Percentiles rank a stretch among this genome's conserved stretches.
Evolutionary conservation across 2,329 filamentous ascomycete genomes (phyloP).

Genomic region (Stagonosporopsis vannaccii): DNA sequence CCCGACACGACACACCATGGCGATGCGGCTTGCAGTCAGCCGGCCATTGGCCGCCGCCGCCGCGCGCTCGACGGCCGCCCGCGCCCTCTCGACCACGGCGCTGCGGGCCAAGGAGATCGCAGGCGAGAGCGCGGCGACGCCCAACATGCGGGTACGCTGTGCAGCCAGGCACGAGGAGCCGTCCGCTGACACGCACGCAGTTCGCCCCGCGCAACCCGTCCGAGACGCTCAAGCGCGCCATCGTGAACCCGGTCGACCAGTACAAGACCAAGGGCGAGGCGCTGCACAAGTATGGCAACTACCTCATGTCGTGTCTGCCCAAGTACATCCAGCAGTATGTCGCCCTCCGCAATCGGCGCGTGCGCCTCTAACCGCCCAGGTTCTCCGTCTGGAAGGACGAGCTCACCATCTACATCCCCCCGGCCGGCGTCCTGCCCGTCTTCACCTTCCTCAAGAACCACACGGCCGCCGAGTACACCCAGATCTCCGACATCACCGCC

Average conservation of each 20-base stretch:
- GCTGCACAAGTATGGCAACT: slow-evolving; percentile 93
- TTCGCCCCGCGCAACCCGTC: slow-evolving; percentile 52
- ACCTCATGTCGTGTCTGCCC: slow-evolving; percentile 93
- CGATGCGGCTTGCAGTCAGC: slow-evolving; percentile 50
- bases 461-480: slow-evolving; percentile 95
- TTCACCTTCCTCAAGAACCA: slow-evolving; percentile 97
- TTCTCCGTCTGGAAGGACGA: slow-evolving; percentile 99
- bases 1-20: slow-evolving; percentile 44
- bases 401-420: slow-evolving; percentile 90
- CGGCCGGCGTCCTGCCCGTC: slow-evolving; percentile 85
- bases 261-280: slow-evolving; percentile 85
- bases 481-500: slow-evolving; percentile 89
- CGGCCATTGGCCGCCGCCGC: slow-evolving; percentile 49
- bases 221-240: slow-evolving; percentile 72
- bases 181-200: slow-evolving; percentile 40
- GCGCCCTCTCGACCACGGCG: slow-evolving; percentile 54
- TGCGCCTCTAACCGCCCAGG: slow-evolving; percentile 20
- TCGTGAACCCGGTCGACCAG: slow-evolving; percentile 93
- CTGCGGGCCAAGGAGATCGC: slow-evolving; percentile 55
- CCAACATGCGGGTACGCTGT: slow-evolving; percentile 55
- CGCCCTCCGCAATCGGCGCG: no score
- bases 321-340: slow-evolving; percentile 91
- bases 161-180: no score
- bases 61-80: slow-evolving; percentile 47
- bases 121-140: slow-evolving; percentile 50